A percentile compares a stretch with the other conserved stretches of the same genome.
phyloP scores from a whole-genome alignment of 2,329 filamentous ascomycete genomes.

The Fusarium nisikadoi region DNA sequence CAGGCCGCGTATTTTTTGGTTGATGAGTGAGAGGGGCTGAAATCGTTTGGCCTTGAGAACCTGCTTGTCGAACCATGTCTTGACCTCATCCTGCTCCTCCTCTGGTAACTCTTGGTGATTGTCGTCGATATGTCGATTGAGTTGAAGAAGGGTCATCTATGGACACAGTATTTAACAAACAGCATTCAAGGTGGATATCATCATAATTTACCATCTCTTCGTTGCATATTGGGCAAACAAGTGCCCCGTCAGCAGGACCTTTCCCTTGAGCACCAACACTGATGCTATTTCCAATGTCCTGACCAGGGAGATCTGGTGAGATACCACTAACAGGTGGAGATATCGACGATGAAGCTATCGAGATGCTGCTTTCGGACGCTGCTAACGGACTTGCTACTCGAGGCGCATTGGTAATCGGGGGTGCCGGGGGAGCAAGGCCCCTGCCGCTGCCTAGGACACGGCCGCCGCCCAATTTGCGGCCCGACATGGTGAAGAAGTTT shows the following conservation, averaged over 20 bases:
- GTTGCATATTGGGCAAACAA: conserved; percentile 96
- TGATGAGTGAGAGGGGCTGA: conserved; percentile 88
- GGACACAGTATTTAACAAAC: neutral
- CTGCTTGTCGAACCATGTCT: conserved; percentile 96
- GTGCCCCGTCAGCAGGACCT: conserved; percentile 63
- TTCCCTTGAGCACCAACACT: conserved; percentile 69
- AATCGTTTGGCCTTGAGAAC: conserved; percentile 94
- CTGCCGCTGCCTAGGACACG: conserved; percentile 89
- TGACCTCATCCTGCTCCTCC: conserved; percentile 90
- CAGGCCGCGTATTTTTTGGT: conserved; percentile 91
- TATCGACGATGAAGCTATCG: conserved; percentile 75
- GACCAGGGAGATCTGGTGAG: conserved; percentile 71
- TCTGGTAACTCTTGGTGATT: conserved; percentile 89
- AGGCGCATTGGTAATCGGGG: conserved; percentile 53
- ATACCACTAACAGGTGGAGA: conserved; percentile 72
- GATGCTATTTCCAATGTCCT: conserved; percentile 85
- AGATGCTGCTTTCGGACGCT: conserved; percentile 77
- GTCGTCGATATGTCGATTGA: conserved; percentile 89
- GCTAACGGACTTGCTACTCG: conserved; percentile 62
- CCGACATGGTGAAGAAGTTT: conserved; percentile 69
- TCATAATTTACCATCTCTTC: conserved; percentile 85
- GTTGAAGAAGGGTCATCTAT: conserved; percentile 88
- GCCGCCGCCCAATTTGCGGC: conserved; percentile 89
- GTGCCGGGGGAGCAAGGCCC: conserved; percentile 74
- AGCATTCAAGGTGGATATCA: no score